Conservation (phyloP, 306 rosid species). For the Elaeagnus macrophylla region DNA sequence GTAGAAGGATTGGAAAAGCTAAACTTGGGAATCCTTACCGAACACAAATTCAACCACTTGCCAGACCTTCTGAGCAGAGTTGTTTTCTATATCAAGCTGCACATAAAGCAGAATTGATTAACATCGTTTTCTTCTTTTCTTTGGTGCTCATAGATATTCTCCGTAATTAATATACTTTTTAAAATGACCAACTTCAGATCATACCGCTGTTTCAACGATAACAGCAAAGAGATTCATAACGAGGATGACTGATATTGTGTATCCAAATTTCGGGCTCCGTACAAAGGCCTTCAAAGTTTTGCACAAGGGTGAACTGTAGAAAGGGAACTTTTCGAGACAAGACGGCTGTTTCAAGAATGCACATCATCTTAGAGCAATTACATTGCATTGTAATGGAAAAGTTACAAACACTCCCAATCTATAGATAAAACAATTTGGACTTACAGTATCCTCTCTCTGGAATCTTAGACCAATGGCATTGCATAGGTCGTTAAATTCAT, state of each 20-base stretch:
- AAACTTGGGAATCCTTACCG: slow-evolving; percentile 47
- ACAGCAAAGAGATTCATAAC: slow-evolving; percentile 68
- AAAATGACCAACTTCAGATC: slow-evolving; percentile 9
- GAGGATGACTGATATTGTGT: slow-evolving; percentile 70
- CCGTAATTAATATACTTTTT: not conserved
- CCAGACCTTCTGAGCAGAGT: slow-evolving; percentile 71
- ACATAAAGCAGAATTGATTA: slow-evolving; percentile 19
- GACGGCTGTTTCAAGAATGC: slow-evolving; percentile 59
- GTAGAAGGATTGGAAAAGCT: not conserved
- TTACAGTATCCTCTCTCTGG: slow-evolving; percentile 73
- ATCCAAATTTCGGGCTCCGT: slow-evolving; percentile 70
- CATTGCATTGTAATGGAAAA: slow-evolving; percentile 11
- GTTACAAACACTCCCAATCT: slow-evolving; percentile 12
- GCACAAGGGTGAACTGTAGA: slow-evolving; percentile 47
- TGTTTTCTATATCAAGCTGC: slow-evolving; percentile 86
- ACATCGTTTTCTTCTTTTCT: too few relatives aligned
- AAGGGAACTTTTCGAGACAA: slow-evolving; percentile 45
- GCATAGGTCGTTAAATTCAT: slow-evolving; percentile 89
- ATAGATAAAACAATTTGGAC: slow-evolving; percentile 23
- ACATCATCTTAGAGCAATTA: slow-evolving; percentile 22
- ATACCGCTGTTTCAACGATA: slow-evolving; percentile 89
- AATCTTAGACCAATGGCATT: slow-evolving; percentile 82
- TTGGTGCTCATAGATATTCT: slow-evolving; percentile 4
- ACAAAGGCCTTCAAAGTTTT: slow-evolving; percentile 61
- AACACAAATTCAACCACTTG: slow-evolving; percentile 73